Percentiles rank a stretch among this genome's conserved stretches.
Evolutionary conservation across 148 eudicot species (phyloP).

Genomic region (Agrostemma githago): DNA sequence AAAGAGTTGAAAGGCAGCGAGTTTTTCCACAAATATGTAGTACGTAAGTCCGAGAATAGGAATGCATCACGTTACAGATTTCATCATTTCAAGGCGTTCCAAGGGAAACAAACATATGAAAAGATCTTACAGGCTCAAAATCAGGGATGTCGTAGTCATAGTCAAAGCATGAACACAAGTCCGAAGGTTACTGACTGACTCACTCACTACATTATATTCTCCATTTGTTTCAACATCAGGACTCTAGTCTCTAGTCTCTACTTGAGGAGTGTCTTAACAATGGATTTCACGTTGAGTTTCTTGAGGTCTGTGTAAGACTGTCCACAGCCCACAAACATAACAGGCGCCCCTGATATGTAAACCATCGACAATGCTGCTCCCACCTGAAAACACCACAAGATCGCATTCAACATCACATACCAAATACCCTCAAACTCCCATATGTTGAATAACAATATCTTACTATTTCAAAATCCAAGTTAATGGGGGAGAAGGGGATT

Average conservation of each 20-base stretch:
- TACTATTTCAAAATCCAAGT: background rate
- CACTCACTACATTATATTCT: too few relatives aligned
- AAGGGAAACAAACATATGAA: background rate
- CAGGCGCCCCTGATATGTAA: constrained; percentile 90
- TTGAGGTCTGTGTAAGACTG: constrained; percentile 88
- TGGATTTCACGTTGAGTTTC: constrained; percentile 90
- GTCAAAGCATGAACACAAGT: background rate
- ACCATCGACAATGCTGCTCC: constrained; percentile 98
- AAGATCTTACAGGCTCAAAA: background rate
- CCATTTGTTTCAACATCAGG: background rate
- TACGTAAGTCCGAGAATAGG: background rate
- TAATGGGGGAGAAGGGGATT: background rate
- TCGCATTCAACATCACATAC: background rate
- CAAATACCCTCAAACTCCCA: constrained; percentile 5
- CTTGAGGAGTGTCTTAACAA: constrained; percentile 86
- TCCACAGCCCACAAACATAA: constrained; percentile 98
- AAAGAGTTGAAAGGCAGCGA: background rate
- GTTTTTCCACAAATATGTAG: background rate
- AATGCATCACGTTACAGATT: background rate
- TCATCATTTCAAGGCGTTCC: background rate
- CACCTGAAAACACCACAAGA: constrained; percentile 41
- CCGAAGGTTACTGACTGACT: background rate
- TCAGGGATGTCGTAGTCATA: background rate
- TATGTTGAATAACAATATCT: background rate
- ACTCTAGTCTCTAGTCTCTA: constrained; percentile 29